Evolutionary conservation across 2,329 filamentous ascomycete species (phyloP).

Genomic region (Aureobasidium vineae): DNA sequence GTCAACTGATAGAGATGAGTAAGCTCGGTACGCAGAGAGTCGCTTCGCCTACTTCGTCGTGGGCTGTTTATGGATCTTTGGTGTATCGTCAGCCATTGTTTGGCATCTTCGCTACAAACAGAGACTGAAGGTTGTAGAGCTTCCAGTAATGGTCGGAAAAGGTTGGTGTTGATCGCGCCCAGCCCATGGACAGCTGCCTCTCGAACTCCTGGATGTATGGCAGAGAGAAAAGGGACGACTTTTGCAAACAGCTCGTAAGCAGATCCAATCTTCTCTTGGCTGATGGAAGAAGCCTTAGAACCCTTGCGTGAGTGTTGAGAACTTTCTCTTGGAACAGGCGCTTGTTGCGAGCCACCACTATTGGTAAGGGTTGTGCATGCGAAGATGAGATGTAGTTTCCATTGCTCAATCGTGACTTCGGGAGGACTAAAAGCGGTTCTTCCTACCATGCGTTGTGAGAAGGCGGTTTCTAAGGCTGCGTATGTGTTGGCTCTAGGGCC

Average conservation of each 20-base stretch:
- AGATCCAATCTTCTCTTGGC: slow-evolving; percentile 78
- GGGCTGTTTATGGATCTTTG: slow-evolving; percentile 81
- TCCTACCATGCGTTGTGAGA: slow-evolving; percentile 29
- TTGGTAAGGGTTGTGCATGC: slow-evolving; percentile 94
- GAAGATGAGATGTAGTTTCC: slow-evolving; percentile 96
- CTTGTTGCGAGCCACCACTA: slow-evolving; percentile 58
- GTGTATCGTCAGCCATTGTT: slow-evolving; percentile 70
- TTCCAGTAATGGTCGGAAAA: slow-evolving; percentile 87
- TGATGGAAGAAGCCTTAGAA: slow-evolving; percentile 66
- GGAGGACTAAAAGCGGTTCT: slow-evolving; percentile 47
- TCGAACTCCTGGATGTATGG: slow-evolving; percentile 74
- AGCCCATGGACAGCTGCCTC: slow-evolving; percentile 89
- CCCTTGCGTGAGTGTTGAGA: slow-evolving; percentile 77
- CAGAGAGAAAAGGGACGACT: slow-evolving; percentile 81
- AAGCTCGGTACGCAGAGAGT: slow-evolving; percentile 86
- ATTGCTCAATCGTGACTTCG: slow-evolving; percentile 90
- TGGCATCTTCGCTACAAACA: slow-evolving; percentile 84
- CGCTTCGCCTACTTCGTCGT: slow-evolving; percentile 76
- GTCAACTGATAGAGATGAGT: slow-evolving; percentile 96
- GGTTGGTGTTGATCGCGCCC: slow-evolving; percentile 90
- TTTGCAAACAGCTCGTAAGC: slow-evolving; percentile 88
- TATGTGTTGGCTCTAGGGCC: slow-evolving; percentile 51
- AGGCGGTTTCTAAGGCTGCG: slow-evolving; percentile 61
- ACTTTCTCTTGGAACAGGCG: slow-evolving; percentile 50
- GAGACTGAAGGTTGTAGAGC: slow-evolving; percentile 83